Evolutionary conservation across 2,329 filamentous ascomycete genomes (phyloP).

Genomic region (Thelonectria olida): DNA sequence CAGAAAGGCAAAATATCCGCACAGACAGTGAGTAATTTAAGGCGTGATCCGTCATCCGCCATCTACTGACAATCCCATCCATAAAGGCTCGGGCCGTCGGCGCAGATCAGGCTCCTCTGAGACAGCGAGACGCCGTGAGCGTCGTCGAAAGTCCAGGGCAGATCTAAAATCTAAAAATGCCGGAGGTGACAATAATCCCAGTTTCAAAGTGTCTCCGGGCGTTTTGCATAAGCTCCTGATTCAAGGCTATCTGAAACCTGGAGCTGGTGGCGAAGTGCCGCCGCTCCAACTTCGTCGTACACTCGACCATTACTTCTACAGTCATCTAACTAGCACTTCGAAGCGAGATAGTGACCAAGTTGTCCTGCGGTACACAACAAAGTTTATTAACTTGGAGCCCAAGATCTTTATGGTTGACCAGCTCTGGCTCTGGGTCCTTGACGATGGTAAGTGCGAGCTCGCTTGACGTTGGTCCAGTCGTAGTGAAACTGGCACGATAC

Average conservation of each 20-base stretch:
- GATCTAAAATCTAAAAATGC: slow-evolving; percentile 38
- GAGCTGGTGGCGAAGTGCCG: slow-evolving; percentile 30
- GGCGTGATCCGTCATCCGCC: no score
- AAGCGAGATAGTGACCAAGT: slow-evolving; percentile 53
- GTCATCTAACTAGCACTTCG: slow-evolving; percentile 48
- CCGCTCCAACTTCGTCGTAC: slow-evolving; percentile 55
- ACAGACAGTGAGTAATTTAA: no score
- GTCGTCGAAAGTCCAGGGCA: background rate
- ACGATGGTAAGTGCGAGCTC: slow-evolving; percentile 32
- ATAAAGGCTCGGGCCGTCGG: no score
- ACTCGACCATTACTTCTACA: slow-evolving; percentile 56
- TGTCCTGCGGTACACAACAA: slow-evolving; percentile 45
- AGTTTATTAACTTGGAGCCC: background rate
- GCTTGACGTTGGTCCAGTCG: background rate
- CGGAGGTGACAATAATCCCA: background rate
- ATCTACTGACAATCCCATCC: no score
- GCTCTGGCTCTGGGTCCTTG: slow-evolving; percentile 54
- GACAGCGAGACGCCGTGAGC: background rate
- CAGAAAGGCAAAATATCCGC: no score
- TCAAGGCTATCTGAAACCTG: background rate
- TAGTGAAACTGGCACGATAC: background rate
- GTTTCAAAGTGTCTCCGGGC: background rate
- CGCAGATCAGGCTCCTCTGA: no score
- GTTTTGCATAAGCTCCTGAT: slow-evolving; percentile 9
- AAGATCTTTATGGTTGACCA: slow-evolving; percentile 53